Evolutionary conservation across 1,284 basidiomycete genomes (phyloP), one percentile per base, ranked within the genome.

Genomic region (Cutaneotrichosporon sp.): DNA sequence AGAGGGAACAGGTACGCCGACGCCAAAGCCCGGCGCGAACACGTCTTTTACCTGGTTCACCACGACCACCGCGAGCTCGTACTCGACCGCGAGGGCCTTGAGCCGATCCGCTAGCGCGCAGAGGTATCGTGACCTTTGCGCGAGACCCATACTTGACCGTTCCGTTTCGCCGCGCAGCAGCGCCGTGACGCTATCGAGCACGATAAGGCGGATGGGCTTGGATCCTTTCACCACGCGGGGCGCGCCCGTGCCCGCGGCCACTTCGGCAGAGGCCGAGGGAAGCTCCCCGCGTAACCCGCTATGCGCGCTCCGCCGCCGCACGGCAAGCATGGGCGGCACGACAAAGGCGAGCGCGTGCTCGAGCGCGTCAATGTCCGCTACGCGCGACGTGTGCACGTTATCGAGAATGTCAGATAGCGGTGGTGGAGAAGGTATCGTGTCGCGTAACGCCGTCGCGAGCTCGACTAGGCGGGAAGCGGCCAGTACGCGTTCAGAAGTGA

Each of bases 31-130:
- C 30, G 34, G 46, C 15, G 54, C 43, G 56, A 90, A 84, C 8
- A 82, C 83, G 64, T 90, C 87, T n/a, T 83, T 79, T 2, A 92
- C 88, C 70, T 91, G 87, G 71, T 93, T 94, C 42, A 96, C 75
- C 36, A 93, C 84, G 22, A 94, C 76, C 30, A 94, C 77, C 0
- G 88, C 88, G 21, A 93, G 69, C 34, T 78, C 75, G 63, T 86
- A 78, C 52, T 74, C 77, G 58, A 76, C 76, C 0, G 88, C 88
- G 15, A 92, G 75, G 3, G 71, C 64, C 68, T 91, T 88, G 8
- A 93, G 79, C 42, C 81, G 75, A 15, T 78, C 74, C 0, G 87
- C 82, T 41, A 90, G 80, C 50, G 82, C 77, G n/a, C 80, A 78
- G 18, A 93, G 77, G 57, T 81, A 79, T 57, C 80, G 81, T 3